phyloP scores from a whole-genome alignment of 116 monocot species.

The Thalassia testudinum region DNA sequence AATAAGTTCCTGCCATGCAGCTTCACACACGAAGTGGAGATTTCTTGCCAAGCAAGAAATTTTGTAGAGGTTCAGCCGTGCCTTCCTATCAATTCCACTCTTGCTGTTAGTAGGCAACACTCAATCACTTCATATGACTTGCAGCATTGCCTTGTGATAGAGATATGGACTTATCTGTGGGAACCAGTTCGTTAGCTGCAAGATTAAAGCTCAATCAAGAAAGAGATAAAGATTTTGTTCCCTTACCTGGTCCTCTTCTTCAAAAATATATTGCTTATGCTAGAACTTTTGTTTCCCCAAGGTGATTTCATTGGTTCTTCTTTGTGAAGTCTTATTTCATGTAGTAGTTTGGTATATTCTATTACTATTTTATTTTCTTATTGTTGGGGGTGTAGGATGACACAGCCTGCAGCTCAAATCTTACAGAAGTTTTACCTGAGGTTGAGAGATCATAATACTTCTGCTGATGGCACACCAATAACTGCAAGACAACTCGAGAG shows the following conservation, averaged over 20 bases:
- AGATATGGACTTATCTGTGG: constrained; percentile 16
- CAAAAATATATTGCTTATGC: constrained; percentile 96
- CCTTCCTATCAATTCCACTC: background rate
- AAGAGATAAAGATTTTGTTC: constrained; percentile 74
- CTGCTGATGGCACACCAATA: constrained; percentile 92
- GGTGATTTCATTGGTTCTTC: constrained; percentile 17
- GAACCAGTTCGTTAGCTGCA: constrained; percentile 44
- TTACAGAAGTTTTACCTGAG: constrained; percentile 79
- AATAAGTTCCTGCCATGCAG: constrained; percentile 20
- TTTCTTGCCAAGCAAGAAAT: constrained; percentile 39
- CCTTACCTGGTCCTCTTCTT: constrained; percentile 78
- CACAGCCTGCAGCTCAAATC: constrained; percentile 70
- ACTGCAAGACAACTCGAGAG: constrained; percentile 95
- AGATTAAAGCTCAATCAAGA: constrained; percentile 53
- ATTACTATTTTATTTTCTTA: background rate
- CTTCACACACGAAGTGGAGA: constrained; percentile 59
- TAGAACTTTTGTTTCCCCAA: constrained; percentile 69
- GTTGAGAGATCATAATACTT: constrained; percentile 66
- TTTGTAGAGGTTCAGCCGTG: constrained; percentile 30
- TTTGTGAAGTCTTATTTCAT: background rate
- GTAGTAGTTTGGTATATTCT: background rate
- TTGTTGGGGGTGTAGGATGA: constrained; percentile 24
- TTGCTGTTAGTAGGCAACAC: no score
- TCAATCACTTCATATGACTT: no score
- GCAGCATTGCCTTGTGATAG: constrained; percentile 23